Base-by-base conservation (phyloP, 2,329 filamentous ascomycete genomes). In the Aureobasidium sp. region DNA sequence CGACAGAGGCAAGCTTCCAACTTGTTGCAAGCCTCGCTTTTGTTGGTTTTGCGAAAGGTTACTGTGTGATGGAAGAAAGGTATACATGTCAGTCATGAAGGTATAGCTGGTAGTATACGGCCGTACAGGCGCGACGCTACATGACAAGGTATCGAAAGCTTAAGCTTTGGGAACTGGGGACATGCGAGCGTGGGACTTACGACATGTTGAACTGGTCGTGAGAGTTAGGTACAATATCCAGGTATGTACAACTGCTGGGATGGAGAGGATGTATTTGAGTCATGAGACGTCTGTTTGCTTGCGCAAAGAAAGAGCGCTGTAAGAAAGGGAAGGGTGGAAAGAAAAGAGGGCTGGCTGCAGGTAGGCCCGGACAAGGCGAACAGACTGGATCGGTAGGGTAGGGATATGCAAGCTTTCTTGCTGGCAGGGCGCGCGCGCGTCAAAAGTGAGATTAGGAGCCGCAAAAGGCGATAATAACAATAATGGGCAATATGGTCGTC, bases 201-300 rank as follows among this genome's bases (percentile, higher is more conserved):
- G 64, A 63, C 64, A 65, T 65, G 59, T 52, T 64, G 57, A 61
- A 63, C 52, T 61, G 56, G 37, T 64, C 56, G 56, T 52, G 55
- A 50, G 44, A 26, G 46, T 24, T 62, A 56, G 52, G 53, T 63
- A 63, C 53, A 59, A 62, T 29, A 34, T 48, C 41, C 50, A 56
- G 60, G 51, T 62, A 62, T 62, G 50, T 62, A 61, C 59, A 61
- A 41, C 43, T 61, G 37, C 46, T 50, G 39, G 50, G 57, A 41
- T 60, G 57, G 57, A 60, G 57, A 36, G 57, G 50, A 56, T 56
- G 50, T 62, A 62, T 62, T 60, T 60, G 57, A 60, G 60, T 62
- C 60, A 62, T 62, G 60, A 47, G 60, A 56, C 50, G 44, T 51
- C 44, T 43, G 57, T 60, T 50, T 60, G 57, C 57, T 59, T 8